Evolutionary conservation across 2,329 filamentous ascomycete genomes (phyloP), one percentile per base, ranked within the genome.

Genomic region (Laburnicola sp.): DNA sequence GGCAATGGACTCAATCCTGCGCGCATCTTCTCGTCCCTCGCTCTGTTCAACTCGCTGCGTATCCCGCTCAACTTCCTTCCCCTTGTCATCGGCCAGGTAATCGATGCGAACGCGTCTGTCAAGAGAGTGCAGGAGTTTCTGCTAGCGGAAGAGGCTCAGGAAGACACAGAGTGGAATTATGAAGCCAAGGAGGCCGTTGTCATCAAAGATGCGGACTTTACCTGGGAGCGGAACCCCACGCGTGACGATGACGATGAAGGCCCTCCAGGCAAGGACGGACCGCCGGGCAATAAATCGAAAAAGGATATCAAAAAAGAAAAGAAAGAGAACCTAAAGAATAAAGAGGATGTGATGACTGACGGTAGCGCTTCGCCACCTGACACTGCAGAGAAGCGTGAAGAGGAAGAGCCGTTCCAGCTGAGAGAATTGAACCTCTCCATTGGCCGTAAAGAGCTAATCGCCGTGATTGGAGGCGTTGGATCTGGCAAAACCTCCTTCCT

Each of bases 401-500:
- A 79, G 1, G 82, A 86, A 16, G 71, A 74, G 21, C 87, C 89
- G 0, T 95, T 94, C 74, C 83, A 86, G 65, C 79, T 95, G 39
- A 82, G 84, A 5, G 81, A 84, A 26, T 74, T 94, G 45, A 81
- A 86, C 62, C 80, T 94, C 31, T 75, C 80, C 3, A 82, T 91
- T 45, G 86, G 86, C 5, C 80, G 88, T 23, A 86, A 91, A 62
- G 90, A 95, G 67, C 80, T 95, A 2, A 78, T 91, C 48, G 93
- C 86, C 41, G 87, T 91, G n/a, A 96, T 96, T 64, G 91, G 91
- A 27, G 83, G 84, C n/a, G 91, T 96, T 1, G 91, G 91, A 1
- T 91, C 88, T 55, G 93, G 93, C 4, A 97, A 99, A 76, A 94
- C 83, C 44, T 97, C 92, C 0, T 76, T 99, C 1, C 82, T 99